Base-by-base conservation (phyloP, 1,284 basidiomycete species). In the Sphagnurus paluster region DNA sequence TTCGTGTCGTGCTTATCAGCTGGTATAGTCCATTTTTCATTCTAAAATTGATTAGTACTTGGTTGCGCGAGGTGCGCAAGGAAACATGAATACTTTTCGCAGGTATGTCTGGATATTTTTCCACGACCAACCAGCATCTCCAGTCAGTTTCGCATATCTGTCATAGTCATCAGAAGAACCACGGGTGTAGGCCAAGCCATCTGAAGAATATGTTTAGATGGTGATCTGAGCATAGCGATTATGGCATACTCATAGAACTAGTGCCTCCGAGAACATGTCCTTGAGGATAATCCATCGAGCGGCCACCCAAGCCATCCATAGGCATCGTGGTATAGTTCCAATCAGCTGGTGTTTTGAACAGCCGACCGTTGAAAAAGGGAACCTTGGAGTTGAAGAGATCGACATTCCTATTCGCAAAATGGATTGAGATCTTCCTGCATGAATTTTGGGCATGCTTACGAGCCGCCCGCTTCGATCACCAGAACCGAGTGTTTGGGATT, bases 131-230 rank as follows among this genome's bases (percentile, higher is more conserved):
- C 57, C 57, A 5, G 19, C 17, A 25, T 57, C 57, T 7, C 52
- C 41, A 14, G 56, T 59, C 9, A 58, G 8, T 14, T 19, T 48
- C 5, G 56, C 62, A 43, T 57, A 59, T 5, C 56, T 50, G 48
- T 62, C 56, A 19, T 59, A 63, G 39, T 61, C 60, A 5, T 56
- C 54, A 13, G 53, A 44, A 14, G 56, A 50, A 13, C 60, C 59
- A 14, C 58, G 56, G 5, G 56, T 61, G 24, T 56, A 61, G 9
- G 50, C 29, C 5, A 14, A 33, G 3, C 11, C 28, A 30, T 7
- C 14, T 3, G 28, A 3, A 33, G 30, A 33, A 5, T n/a, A 14
- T n/a, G n/a, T n/a, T n/a, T n/a, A n/a, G n/a, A n/a, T n/a, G n/a
- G n/a, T n/a, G n/a, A n/a, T n/a, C n/a, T n/a, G n/a, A n/a, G n/a